Percentiles rank a stretch among this genome's conserved stretches.
These are phyloP conservation scores for Fusarium devonianum DNA, from an alignment of 2,329 filamentous ascomycete genomes.

Conservation along the genomic window DNA sequence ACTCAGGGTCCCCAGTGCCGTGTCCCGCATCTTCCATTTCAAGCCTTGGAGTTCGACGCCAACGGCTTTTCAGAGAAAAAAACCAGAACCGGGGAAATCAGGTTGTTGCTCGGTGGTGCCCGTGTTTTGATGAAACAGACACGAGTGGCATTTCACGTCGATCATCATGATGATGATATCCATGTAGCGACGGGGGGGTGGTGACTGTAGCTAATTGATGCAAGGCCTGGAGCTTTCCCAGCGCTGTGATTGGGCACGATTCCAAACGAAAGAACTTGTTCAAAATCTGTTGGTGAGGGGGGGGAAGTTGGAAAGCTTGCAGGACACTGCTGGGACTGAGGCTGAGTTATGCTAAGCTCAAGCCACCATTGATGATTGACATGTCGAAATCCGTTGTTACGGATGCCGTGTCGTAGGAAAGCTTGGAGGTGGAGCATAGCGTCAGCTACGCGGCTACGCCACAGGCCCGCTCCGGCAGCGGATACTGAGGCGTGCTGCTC, in stretches of 20 bases:
- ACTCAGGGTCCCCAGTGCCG: conserved; percentile 12
- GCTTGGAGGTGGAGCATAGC: conserved; percentile 1
- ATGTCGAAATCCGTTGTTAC: neutral
- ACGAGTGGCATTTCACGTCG: conserved; percentile 14
- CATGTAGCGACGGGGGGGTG: conserved; percentile 16
- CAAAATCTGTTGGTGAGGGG: conserved; percentile 9
- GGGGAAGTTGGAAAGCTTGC: conserved; percentile 14
- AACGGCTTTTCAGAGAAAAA: neutral
- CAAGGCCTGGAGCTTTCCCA: neutral
- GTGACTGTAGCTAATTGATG: conserved; percentile 8
- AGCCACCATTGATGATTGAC: neutral
- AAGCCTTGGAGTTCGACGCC: conserved; percentile 18
- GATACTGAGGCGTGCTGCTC: too few relatives aligned
- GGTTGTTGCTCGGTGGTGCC: conserved; percentile 8
- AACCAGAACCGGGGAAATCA: conserved; percentile 7
- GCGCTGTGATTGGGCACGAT: conserved; percentile 2
- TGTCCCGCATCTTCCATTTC: neutral
- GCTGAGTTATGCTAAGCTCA: neutral
- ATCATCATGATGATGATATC: conserved; percentile 24
- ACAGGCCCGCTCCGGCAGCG: neutral
- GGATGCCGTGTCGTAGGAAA: neutral
- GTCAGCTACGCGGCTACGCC: conserved; percentile 14
- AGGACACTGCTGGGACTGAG: conserved; percentile 14
- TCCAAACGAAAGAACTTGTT: conserved; percentile 7
- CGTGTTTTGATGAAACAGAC: neutral